A percentile compares a stretch with the other conserved stretches of the same genome.
Conservation (phyloP, 2,329 filamentous ascomycete genomes). For the Ascochyta rabiei region DNA sequence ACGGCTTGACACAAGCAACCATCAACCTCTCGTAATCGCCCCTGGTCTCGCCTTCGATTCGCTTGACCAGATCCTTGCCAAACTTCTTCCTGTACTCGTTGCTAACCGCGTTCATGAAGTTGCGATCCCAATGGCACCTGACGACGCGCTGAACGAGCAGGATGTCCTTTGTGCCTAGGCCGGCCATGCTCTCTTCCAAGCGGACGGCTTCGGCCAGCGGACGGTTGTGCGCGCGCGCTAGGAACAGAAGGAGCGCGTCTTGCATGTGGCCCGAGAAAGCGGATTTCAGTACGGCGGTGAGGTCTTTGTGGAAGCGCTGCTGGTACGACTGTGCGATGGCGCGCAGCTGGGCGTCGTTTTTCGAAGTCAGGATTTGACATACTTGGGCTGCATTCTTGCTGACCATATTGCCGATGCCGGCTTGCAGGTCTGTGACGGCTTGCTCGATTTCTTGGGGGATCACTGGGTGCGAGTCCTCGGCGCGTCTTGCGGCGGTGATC, state of each 20-base stretch:
- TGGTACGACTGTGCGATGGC: slow-evolving; percentile 80
- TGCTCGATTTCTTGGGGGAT: slow-evolving; percentile 74
- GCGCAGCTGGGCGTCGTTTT: slow-evolving; percentile 82
- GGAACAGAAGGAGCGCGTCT: slow-evolving; percentile 77
- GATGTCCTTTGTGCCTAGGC: slow-evolving; percentile 83
- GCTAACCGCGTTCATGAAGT: slow-evolving; percentile 77
- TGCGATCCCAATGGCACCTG: slow-evolving; percentile 80
- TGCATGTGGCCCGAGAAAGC: slow-evolving; percentile 95
- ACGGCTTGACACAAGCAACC: slow-evolving; percentile 65
- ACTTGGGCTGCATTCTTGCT: slow-evolving; percentile 78
- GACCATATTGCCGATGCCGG: slow-evolving; percentile 66
- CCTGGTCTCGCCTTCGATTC: slow-evolving; percentile 82
- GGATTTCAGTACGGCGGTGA: slow-evolving; percentile 77
- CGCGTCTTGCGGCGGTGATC: slow-evolving; percentile 74
- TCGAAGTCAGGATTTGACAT: slow-evolving; percentile 75
- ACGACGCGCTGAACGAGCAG: slow-evolving; percentile 79
- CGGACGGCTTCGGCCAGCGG: slow-evolving; percentile 81
- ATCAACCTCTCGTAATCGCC: slow-evolving; percentile 81
- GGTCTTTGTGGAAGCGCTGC: slow-evolving; percentile 69
- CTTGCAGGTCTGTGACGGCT: slow-evolving; percentile 78
- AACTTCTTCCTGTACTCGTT: slow-evolving; percentile 76
- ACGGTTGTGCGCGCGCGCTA: slow-evolving; percentile 78
- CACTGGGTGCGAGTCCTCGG: slow-evolving; percentile 78
- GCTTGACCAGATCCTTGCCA: slow-evolving; percentile 67
- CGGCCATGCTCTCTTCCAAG: slow-evolving; percentile 87